Evolutionary conservation across 2,329 filamentous ascomycete genomes (phyloP).

Genomic region (Nemania sp.): DNA sequence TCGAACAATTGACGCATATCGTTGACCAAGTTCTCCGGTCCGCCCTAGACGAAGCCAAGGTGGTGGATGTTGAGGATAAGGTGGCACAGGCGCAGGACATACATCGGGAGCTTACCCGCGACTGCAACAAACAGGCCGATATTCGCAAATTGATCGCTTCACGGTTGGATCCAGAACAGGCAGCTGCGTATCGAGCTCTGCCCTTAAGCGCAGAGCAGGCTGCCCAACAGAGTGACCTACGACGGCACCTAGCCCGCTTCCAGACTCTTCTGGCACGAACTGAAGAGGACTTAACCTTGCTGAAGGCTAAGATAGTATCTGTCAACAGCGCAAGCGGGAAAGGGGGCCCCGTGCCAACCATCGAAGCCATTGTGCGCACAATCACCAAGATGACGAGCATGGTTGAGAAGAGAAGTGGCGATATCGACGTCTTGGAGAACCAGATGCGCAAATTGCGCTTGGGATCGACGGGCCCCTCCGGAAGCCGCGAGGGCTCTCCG

Average conservation of each 20-base stretch:
- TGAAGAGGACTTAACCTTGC: slow-evolving; percentile 77
- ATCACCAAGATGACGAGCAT: slow-evolving; percentile 91
- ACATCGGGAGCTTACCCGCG: slow-evolving; percentile 68
- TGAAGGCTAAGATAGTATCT: slow-evolving; percentile 75
- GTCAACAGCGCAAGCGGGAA: slow-evolving; percentile 54
- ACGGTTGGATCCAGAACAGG: slow-evolving; percentile 67
- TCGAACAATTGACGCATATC: slow-evolving; percentile 67
- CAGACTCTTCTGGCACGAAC: slow-evolving; percentile 74
- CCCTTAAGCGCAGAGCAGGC: slow-evolving; percentile 84
- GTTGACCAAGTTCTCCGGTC: slow-evolving; percentile 65
- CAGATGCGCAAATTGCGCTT: slow-evolving; percentile 77
- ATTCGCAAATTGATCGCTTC: slow-evolving; percentile 75
- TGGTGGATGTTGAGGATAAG: slow-evolving; percentile 70
- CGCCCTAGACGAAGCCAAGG: slow-evolving; percentile 67
- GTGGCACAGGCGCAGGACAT: slow-evolving; percentile 70
- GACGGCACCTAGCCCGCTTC: slow-evolving; percentile 73
- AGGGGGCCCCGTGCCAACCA: slow-evolving; percentile 64
- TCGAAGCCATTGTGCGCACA: slow-evolving; percentile 89
- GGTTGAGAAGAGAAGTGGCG: slow-evolving; percentile 87
- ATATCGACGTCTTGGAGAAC: slow-evolving; percentile 86
- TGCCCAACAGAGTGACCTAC: slow-evolving; percentile 80
- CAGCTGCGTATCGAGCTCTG: slow-evolving; percentile 66
- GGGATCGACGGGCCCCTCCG: slow-evolving; percentile 47
- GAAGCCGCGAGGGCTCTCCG: slow-evolving; percentile 48
- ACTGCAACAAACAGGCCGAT: slow-evolving; percentile 77